Base-by-base conservation (phyloP, 192 early-diverging fungal species). In the Allomyces macrogynus region DNA sequence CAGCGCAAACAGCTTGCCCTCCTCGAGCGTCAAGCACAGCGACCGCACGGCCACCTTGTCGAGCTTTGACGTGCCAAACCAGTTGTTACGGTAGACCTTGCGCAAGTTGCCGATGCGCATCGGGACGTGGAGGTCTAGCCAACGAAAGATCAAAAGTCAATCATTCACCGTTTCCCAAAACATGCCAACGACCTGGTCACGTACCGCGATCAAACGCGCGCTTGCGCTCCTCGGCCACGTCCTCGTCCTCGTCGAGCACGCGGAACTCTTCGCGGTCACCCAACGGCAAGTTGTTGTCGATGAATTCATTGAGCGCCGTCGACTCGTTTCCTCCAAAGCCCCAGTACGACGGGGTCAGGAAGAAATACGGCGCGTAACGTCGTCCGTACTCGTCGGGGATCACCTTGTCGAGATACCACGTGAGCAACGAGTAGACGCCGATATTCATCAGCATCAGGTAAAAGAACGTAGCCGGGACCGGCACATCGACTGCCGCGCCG, bases 331-430 rank as follows among this genome's bases (percentile, higher is more conserved):
- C 65, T 61, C 75, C 75, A 68, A 75, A 68, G 65, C 87, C 85
- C 75, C 84, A 89, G 68, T 85, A 88, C 49, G 74, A 68, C 12
- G 85, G 83, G 26, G 78, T 74, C n/a, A 89, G 62, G 66, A 84
- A 84, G 74, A 86, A 89, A n/a, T 77, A 66, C 0, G 67, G 75
- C 44, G 74, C 65, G 44, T 64, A 69, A 24, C 44, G 65, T 62
- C 71, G 74, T n/a, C 87, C 87, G 67, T 80, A 89, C 71, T 89
- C 87, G 72, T 87, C 76, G 0, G 84, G 84, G 60, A 89, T 86
- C n/a, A 89, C 75, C 60, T 83, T 78, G 67, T 89, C 86, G 62
- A 86, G 79, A 72, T 87, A 89, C 77, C 80, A 80, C 11, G 80
- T 83, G 63, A 89, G 67, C 23, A 88, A 63, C 61, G 63, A 72